These are phyloP conservation scores for Saitozyma podzolica DNA, from an alignment of 768 basidiomycete species.

Conservation along the genomic window DNA sequence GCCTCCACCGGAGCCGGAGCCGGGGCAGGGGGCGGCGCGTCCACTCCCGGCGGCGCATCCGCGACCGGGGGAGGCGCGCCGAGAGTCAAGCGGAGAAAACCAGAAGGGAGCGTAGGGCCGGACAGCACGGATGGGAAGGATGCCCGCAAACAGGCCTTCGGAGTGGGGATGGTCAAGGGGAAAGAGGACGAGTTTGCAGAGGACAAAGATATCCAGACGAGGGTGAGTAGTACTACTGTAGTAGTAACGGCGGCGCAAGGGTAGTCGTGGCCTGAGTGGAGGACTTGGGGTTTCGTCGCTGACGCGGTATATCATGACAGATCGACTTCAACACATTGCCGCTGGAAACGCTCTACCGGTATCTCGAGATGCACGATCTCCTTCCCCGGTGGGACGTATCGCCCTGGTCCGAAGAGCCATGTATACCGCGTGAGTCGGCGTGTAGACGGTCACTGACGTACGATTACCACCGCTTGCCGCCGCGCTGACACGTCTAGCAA, in stretches of 20 bases:
- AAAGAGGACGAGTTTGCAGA: conserved; percentile 12
- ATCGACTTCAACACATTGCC: conserved; percentile 46
- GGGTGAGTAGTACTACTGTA: conserved; percentile 5
- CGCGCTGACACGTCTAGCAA: too few relatives aligned
- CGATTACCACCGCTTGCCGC: too few relatives aligned
- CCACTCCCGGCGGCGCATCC: not conserved
- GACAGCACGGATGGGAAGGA: conserved; percentile 5
- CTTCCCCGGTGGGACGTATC: conserved; percentile 42
- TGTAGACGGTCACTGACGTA: too few relatives aligned
- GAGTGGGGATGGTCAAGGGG: conserved; percentile 2
- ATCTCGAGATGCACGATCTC: conserved; percentile 42
- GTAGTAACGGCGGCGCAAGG: too few relatives aligned
- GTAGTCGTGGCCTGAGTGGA: too few relatives aligned
- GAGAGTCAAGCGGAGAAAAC: conserved; percentile 31
- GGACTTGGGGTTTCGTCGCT: too few relatives aligned
- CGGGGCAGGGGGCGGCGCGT: conserved; percentile 2
- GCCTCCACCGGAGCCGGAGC: conserved; percentile 2
- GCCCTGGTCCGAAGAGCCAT: conserved; percentile 48
- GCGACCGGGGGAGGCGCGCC: not conserved
- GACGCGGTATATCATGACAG: conserved; percentile 6
- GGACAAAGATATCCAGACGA: conserved; percentile 31
- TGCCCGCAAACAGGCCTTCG: conserved; percentile 9
- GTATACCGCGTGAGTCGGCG: conserved; percentile 36
- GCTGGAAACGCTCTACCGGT: conserved; percentile 40
- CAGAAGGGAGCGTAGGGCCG: conserved; percentile 17